Evolutionary conservation across 2,329 filamentous ascomycete genomes (phyloP).

Genomic region (Didymella lethalis): DNA sequence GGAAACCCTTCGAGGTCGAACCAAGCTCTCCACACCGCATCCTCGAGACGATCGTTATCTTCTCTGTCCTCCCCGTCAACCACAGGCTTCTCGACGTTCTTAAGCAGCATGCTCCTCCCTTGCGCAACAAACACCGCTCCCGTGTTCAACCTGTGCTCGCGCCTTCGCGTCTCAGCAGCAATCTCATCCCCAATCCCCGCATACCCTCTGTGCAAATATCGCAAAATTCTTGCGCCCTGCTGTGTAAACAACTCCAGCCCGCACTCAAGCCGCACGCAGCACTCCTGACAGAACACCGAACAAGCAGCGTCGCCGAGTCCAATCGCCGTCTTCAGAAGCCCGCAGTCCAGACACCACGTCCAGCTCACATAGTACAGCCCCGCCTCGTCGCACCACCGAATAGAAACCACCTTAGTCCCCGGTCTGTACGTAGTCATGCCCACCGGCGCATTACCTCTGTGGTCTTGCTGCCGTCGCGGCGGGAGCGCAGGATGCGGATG

Average conservation of each 20-base stretch:
- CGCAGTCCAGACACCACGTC: slow-evolving; percentile 2
- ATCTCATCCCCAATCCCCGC: background rate
- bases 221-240: background rate
- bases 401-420: background rate
- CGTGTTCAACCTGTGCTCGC: background rate
- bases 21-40: background rate
- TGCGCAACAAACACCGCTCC: background rate
- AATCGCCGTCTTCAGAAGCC: background rate
- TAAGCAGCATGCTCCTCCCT: background rate
- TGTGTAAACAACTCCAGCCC: background rate
- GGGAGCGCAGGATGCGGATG: slow-evolving; percentile 6
- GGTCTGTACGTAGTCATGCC: background rate
- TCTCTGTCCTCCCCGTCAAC: background rate
- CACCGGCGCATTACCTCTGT: background rate
- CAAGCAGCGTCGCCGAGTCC: background rate
- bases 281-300: background rate
- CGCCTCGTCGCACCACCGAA: background rate
- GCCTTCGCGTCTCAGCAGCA: background rate
- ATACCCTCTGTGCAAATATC: background rate
- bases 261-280: background rate
- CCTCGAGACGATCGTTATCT: accelerated
- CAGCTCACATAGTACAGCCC: background rate
- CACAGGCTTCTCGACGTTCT: background rate
- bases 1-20: background rate
- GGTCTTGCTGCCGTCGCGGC: slow-evolving; percentile 1